phyloP scores from a whole-genome alignment of 2,329 filamentous ascomycete genomes.

The Exutisphaerella laricina region DNA sequence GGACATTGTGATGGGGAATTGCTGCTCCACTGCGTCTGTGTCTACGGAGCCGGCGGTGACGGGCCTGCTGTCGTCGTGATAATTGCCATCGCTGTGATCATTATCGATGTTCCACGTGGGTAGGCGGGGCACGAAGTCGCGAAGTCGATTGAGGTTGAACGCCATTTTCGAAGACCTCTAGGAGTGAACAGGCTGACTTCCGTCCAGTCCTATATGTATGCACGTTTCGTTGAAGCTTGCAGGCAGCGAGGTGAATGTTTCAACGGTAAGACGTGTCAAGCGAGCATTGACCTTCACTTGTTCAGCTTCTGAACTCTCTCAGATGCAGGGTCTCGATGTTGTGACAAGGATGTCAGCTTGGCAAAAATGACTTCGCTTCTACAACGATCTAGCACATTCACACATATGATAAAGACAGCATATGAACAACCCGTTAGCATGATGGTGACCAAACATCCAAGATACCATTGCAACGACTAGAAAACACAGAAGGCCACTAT shows the following conservation, averaged over 20 bases:
- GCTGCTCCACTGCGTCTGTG: slow-evolving; percentile 17
- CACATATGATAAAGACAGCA: not conserved
- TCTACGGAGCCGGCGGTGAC: slow-evolving; percentile 17
- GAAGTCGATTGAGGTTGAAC: slow-evolving; percentile 31
- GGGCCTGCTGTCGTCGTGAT: slow-evolving; percentile 11
- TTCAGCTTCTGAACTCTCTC: too few species aligned
- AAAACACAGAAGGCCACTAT: too few species aligned
- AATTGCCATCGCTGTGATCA: slow-evolving; percentile 17
- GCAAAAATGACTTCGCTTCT: not conserved
- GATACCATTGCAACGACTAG: too few species aligned
- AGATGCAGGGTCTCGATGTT: not conserved
- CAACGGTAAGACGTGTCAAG: slow-evolving; percentile 2
- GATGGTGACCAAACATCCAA: not conserved
- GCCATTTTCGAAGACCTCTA: slow-evolving; percentile 16
- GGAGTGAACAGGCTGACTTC: too few species aligned
- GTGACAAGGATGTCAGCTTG: not conserved
- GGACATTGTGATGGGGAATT: slow-evolving; percentile 16
- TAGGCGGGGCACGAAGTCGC: slow-evolving; percentile 28
- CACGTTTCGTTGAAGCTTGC: not conserved
- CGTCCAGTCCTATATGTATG: too few species aligned
- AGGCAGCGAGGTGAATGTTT: not conserved
- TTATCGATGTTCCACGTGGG: slow-evolving; percentile 24
- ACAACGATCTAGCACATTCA: slow-evolving; percentile 1
- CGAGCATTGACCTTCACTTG: not conserved
- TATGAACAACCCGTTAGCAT: not conserved